Base-by-base conservation (phyloP, 1,284 basidiomycete genomes). In the Phellinidium pouzarii region DNA sequence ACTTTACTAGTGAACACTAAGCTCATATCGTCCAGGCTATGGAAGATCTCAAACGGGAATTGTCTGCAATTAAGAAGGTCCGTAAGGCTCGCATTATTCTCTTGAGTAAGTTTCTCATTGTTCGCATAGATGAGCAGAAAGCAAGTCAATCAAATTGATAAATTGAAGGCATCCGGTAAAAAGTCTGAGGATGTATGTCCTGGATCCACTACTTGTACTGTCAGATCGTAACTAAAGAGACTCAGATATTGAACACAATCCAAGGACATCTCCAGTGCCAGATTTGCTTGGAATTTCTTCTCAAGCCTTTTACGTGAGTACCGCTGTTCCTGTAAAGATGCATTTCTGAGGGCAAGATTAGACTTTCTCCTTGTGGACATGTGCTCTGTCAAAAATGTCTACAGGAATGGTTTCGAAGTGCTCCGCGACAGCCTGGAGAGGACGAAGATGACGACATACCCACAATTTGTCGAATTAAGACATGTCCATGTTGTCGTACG, bases 311-410 rank as follows among this genome's bases (percentile, higher is more conserved):
- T 61, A 76, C 76, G 85, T 87, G 64, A 57, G 82, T 75, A 43
- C 41, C 45, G 6, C 36, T 6, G 20, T 20, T 14, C 38, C 52
- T 1, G n/a, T 22, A 4, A 31, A 26, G 23, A 6, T 25, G 52
- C 43, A 4, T 45, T 59, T 19, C 57, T 54, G 12, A 36, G 14
- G 14, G n/a, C 50, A 12, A 45, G 17, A n/a, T 8, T 50, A 87
- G 85, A 1, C 70, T 88, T 40, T 75, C 82, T 0, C 84, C 84
- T 1, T 88, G 85, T 60, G 85, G 85, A 2, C 85, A 88, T 59
- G 75, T 85, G 23, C 69, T 83, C 8, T 88, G 85, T 54, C 72
- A 83, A 31, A 60, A 61, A 4, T 88, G 86, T 59, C 74, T 88
- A 6, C 82, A 85, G 65, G 76, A 79, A 59, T 88, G 85, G 85